Conservation (phyloP, 208 protist genomes). For the Trypanosoma melophagium region DNA sequence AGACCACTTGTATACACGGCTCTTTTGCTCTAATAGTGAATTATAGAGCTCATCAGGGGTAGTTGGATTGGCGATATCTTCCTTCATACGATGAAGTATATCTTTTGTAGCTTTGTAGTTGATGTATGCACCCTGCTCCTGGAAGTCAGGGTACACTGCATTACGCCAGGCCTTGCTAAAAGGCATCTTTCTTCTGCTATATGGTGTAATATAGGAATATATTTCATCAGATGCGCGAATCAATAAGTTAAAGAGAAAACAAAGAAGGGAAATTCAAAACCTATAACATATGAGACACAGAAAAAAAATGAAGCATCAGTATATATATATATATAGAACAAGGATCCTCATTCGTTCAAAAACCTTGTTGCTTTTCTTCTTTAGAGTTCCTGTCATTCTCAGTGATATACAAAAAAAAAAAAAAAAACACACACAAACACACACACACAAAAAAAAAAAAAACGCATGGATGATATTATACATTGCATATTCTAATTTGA, state of each 20-base stretch:
- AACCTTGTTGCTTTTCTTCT: neutral
- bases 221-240: neutral
- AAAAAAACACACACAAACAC: neutral
- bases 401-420: neutral
- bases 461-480: neutral
- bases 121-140: constrained; percentile 75
- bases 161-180: constrained; percentile 85
- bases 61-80: constrained; percentile 78
- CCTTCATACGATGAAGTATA: constrained; percentile 86
- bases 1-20: constrained; percentile 70
- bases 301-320: neutral
- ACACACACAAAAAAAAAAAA: neutral
- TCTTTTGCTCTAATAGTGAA: constrained; percentile 70
- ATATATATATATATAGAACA: constrained; percentile 14
- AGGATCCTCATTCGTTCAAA: neutral
- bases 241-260: neutral
- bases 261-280: neutral
- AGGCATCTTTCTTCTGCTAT: constrained; percentile 55
- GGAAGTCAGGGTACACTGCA: constrained; percentile 85
- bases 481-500: neutral
- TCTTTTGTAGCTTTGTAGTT: constrained; percentile 88
- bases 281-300: neutral
- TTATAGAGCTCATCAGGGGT: constrained; percentile 79
- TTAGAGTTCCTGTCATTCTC: neutral
- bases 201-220: neutral